Percentiles rank a stretch among this genome's conserved stretches.
Conservation (phyloP, 495 filamentous ascomycete species). For the Astrothelium subdiscretum region DNA sequence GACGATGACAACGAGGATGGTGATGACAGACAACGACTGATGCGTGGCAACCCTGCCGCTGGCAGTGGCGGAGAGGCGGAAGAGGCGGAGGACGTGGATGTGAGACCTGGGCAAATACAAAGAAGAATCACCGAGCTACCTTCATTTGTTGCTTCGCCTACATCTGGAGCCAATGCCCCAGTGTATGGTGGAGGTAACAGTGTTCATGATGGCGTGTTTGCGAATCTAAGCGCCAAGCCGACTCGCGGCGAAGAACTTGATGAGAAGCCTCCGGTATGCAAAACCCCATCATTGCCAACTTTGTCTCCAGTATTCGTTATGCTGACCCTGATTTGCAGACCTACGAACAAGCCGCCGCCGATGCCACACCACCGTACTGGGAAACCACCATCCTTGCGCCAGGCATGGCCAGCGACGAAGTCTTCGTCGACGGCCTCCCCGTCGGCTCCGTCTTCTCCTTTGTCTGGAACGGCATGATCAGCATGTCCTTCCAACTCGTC, state of each 20-base stretch:
- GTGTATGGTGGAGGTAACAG: slow-evolving; percentile 52
- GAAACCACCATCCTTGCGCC: slow-evolving; percentile 95
- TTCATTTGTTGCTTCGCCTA: slow-evolving; percentile 29
- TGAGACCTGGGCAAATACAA: slow-evolving; percentile 19
- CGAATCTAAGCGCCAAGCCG: slow-evolving; percentile 87
- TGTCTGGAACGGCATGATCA: slow-evolving; percentile 97
- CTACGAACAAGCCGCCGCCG: slow-evolving; percentile 96
- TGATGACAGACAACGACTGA: slow-evolving; percentile 76
- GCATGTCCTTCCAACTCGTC: slow-evolving; percentile 93
- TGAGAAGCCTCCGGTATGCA: slow-evolving; percentile 82
- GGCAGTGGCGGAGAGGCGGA: slow-evolving; percentile 28
- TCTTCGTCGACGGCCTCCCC: slow-evolving; percentile 90
- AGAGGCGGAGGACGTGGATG: slow-evolving; percentile 31
- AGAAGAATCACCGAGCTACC: slow-evolving; percentile 44
- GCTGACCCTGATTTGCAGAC: slow-evolving; percentile 42
- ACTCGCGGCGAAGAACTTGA: slow-evolving; percentile 75
- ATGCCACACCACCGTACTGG: slow-evolving; percentile 96
- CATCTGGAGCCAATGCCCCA: slow-evolving; percentile 14
- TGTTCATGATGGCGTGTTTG: slow-evolving; percentile 87
- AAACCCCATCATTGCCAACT: background rate
- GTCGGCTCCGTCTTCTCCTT: slow-evolving; percentile 94
- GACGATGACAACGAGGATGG: slow-evolving; percentile 47
- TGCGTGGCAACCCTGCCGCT: slow-evolving; percentile 53
- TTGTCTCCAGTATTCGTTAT: background rate
- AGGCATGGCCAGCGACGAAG: slow-evolving; percentile 75